A percentile compares a stretch with the other conserved stretches of the same genome.
Evolutionary conservation across 2,329 filamentous ascomycete genomes (phyloP).

Genomic region (Paecilomyces sp.): DNA sequence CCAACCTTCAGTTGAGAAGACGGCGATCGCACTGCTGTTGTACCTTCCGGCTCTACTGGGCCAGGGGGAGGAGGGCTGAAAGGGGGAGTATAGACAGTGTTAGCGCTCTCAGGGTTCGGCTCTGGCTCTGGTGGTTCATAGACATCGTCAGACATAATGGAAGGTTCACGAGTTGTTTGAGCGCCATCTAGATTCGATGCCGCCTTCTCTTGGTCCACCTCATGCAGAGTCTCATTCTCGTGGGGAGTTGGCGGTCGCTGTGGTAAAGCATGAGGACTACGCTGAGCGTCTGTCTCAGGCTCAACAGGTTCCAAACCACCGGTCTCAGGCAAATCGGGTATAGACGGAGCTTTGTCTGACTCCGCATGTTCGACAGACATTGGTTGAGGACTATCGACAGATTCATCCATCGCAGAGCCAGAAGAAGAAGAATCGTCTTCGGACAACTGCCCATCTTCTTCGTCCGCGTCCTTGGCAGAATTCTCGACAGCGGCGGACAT

Average conservation of each 20-base stretch:
- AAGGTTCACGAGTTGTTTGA: constrained; percentile 19
- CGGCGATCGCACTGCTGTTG: constrained; percentile 8
- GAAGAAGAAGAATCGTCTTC: constrained; percentile 14
- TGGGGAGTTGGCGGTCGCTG: not conserved
- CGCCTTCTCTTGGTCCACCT: not conserved
- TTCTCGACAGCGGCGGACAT: constrained; percentile 6
- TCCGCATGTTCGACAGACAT: constrained; percentile 9
- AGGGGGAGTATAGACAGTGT: constrained; percentile 30
- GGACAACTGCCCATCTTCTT: constrained; percentile 2
- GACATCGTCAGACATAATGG: constrained; percentile 43
- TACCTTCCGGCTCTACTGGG: constrained; percentile 17
- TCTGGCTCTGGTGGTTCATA: constrained; percentile 50
- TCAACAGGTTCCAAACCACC: not conserved
- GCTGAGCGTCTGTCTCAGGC: not conserved
- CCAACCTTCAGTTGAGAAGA: constrained; percentile 14
- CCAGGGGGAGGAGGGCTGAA: constrained; percentile 36
- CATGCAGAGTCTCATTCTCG: not conserved
- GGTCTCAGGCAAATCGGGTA: not conserved
- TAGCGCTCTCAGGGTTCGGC: constrained; percentile 15
- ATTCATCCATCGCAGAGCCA: constrained; percentile 35
- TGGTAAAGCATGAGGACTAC: not conserved
- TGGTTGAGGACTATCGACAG: constrained; percentile 20
- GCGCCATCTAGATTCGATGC: constrained; percentile 5
- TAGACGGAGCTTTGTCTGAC: constrained; percentile 1
- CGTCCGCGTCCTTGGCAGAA: constrained; percentile 4